Evolutionary conservation across 768 basidiomycete species (phyloP).

Genomic region (Termitomyces sp.): DNA sequence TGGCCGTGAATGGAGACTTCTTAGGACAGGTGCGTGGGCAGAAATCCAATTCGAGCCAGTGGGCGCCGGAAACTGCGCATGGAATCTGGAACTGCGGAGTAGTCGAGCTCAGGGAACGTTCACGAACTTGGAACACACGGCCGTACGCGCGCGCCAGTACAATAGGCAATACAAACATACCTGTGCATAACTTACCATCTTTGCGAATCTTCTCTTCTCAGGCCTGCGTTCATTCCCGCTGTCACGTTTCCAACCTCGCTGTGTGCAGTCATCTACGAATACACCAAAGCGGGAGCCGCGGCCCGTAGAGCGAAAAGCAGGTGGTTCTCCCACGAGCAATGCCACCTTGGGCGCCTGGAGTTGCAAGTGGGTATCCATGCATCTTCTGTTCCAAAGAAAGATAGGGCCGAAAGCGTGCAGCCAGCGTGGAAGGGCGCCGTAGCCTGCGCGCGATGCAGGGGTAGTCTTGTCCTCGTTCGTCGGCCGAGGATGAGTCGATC

Average conservation of each 20-base stretch:
- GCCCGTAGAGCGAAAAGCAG: neutral
- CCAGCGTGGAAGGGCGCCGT: constrained; percentile 1
- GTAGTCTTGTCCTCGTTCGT: neutral
- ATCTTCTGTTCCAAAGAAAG: neutral
- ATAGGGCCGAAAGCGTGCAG: neutral
- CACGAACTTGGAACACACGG: neutral
- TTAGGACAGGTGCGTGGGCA: neutral
- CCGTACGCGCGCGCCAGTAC: neutral
- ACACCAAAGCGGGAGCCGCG: neutral
- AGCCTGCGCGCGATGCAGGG: constrained; percentile 1
- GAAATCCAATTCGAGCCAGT: neutral
- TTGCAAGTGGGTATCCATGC: neutral
- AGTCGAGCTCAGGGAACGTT: neutral
- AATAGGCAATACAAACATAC: neutral
- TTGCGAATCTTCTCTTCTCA: constrained; percentile 4
- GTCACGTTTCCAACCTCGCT: neutral
- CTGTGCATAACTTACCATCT: neutral
- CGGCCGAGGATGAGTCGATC: neutral
- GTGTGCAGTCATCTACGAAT: neutral
- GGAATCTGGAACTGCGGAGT: neutral
- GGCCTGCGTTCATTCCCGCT: constrained; percentile 1
- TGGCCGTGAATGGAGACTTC: neutral
- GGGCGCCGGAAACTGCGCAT: neutral
- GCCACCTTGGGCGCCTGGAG: neutral
- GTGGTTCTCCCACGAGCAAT: neutral